These are phyloP conservation scores for Tuctoria greenei DNA, from an alignment of 176 grass and related monocot species.

Conservation along the genomic window DNA sequence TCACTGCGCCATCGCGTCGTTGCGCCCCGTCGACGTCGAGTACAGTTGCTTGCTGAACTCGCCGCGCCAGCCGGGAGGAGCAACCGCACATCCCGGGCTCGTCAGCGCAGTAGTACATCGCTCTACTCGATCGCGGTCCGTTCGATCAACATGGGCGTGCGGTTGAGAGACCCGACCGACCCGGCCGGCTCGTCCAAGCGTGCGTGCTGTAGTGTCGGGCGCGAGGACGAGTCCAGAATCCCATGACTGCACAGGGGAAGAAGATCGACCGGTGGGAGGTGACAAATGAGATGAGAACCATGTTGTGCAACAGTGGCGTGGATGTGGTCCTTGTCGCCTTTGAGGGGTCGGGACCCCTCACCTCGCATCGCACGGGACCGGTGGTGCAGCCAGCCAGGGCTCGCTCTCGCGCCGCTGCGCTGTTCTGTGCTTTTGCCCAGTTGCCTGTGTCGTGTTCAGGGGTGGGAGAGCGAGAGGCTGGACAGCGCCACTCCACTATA, in stretches of 20 bases:
- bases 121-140: neutral
- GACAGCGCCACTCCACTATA: conserved; percentile 2
- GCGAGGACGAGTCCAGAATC: neutral
- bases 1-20: too few species aligned
- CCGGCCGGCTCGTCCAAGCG: neutral
- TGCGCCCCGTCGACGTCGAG: neutral
- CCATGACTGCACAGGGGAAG: conserved; percentile 26
- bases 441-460: conserved; percentile 7
- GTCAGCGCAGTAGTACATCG: neutral
- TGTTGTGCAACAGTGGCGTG: neutral
- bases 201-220: too few species aligned
- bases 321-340: conserved; percentile 32
- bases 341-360: neutral
- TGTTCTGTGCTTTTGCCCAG: neutral
- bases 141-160: neutral
- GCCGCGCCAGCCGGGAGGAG: neutral
- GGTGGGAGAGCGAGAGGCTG: neutral
- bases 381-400: neutral
- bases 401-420: neutral
- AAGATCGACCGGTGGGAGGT: conserved; percentile 6
- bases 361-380: neutral
- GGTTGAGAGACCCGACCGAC: neutral
- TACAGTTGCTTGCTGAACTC: neutral
- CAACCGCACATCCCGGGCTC: neutral
- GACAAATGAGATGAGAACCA: conserved; percentile 2